Conservation (phyloP, 1,284 basidiomycete species). For the Phylloboletellus chloephorus region DNA sequence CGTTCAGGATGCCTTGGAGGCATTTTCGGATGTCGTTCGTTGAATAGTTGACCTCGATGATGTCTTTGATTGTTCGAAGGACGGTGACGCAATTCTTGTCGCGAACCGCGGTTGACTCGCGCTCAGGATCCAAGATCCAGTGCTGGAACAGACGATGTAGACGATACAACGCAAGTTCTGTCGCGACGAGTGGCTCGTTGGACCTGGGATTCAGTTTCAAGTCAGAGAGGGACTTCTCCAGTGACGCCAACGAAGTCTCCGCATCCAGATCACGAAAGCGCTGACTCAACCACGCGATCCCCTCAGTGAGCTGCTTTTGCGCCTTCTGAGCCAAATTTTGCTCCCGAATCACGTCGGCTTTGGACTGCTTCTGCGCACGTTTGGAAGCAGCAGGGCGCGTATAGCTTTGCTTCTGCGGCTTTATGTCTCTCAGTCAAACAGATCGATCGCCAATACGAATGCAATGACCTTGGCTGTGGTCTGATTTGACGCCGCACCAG, state of each 20-base stretch:
- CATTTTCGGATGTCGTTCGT: conserved; percentile 36
- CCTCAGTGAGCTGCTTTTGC: conserved; percentile 22
- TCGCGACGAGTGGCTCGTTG: conserved; percentile 38
- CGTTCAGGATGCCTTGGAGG: conserved; percentile 37
- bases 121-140: conserved; percentile 47
- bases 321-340: conserved; percentile 25
- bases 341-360: conserved; percentile 27
- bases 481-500: conserved; percentile 16
- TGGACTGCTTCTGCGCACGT: conserved; percentile 18
- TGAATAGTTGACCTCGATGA: conserved; percentile 35
- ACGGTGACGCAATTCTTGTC: conserved; percentile 44
- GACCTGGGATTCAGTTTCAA: conserved; percentile 40
- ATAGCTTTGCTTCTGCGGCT: conserved; percentile 17
- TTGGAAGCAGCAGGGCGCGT: conserved; percentile 12
- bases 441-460: background rate
- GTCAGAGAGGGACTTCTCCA: conserved; percentile 24
- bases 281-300: conserved; percentile 17
- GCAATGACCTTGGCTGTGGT: conserved; percentile 14
- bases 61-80: conserved; percentile 43
- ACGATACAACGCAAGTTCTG: conserved; percentile 48
- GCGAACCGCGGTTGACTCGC: conserved; percentile 33
- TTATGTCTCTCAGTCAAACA: background rate
- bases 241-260: conserved; percentile 24
- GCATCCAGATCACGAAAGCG: conserved; percentile 28
- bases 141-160: conserved; percentile 46